phyloP scores from a whole-genome alignment of 305 asterid species.

The Solanum hybrid region DNA sequence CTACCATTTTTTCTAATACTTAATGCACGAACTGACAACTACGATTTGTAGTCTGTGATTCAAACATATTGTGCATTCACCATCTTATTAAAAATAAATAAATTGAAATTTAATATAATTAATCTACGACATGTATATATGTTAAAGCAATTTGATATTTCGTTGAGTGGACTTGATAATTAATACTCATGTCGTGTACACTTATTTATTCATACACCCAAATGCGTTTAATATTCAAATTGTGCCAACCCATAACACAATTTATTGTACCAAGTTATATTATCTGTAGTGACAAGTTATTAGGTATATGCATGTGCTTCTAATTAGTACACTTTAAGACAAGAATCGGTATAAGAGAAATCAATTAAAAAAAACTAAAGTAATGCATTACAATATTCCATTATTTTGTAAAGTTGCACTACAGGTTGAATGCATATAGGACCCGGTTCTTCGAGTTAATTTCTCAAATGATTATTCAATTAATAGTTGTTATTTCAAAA shows the following conservation, averaged over 20 bases:
- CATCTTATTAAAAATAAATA: neutral
- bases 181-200: neutral
- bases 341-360: neutral
- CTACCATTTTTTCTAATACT: neutral
- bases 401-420: neutral
- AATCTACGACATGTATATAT: neutral
- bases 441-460: neutral
- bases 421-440: neutral
- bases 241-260: neutral
- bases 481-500: too few species aligned
- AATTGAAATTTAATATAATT: neutral
- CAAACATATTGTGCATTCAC: neutral
- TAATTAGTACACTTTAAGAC: neutral
- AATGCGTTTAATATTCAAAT: neutral
- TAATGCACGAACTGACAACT: neutral
- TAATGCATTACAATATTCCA: neutral
- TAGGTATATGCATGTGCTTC: slow-evolving; percentile 2
- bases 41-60: neutral
- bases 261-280: neutral
- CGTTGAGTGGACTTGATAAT: neutral
- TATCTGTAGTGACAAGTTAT: neutral
- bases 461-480: too few species aligned
- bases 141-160: neutral
- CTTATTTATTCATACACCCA: neutral
- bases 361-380: neutral